Evolutionary conservation across 176 grass and related monocot genomes (phyloP).

Genomic region (Bothriochloa decipiens): DNA sequence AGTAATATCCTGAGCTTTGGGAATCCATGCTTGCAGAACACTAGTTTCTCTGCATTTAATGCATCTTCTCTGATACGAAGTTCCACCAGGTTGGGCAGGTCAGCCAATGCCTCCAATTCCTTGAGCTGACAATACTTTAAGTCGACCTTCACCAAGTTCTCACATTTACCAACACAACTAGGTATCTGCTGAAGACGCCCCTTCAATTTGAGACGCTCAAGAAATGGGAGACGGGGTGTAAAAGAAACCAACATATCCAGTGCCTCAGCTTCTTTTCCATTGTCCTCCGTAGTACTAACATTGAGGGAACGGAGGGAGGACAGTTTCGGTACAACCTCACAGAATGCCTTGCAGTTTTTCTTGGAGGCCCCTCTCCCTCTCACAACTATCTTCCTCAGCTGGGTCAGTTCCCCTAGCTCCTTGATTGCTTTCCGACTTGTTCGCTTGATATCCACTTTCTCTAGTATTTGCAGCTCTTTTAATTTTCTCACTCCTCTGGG

Average conservation of each 20-base stretch:
- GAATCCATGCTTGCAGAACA: neutral
- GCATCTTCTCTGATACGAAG: fast-evolving
- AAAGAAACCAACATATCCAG: conserved; percentile 1
- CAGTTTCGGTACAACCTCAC: neutral
- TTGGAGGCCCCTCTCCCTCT: neutral
- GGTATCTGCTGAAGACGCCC: neutral
- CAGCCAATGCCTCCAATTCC: neutral
- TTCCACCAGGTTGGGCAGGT: neutral
- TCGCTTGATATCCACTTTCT: too few species aligned
- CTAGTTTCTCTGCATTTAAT: neutral
- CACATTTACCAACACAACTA: too few species aligned
- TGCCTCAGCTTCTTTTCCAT: fast-evolving
- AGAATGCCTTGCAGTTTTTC: neutral
- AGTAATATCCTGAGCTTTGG: neutral
- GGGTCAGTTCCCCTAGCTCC: too few species aligned
- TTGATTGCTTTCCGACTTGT: too few species aligned
- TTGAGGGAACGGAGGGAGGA: neutral
- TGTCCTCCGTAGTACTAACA: fast-evolving
- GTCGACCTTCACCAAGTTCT: neutral
- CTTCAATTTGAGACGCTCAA: neutral
- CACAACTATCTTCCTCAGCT: neutral
- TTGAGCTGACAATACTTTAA: neutral
- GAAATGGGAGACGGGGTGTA: neutral
- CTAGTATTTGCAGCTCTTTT: too few species aligned
- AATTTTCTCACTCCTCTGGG: conserved; percentile 14